Base-by-base conservation (phyloP, 805 yeast genomes). In the Saturnispora diversa region DNA sequence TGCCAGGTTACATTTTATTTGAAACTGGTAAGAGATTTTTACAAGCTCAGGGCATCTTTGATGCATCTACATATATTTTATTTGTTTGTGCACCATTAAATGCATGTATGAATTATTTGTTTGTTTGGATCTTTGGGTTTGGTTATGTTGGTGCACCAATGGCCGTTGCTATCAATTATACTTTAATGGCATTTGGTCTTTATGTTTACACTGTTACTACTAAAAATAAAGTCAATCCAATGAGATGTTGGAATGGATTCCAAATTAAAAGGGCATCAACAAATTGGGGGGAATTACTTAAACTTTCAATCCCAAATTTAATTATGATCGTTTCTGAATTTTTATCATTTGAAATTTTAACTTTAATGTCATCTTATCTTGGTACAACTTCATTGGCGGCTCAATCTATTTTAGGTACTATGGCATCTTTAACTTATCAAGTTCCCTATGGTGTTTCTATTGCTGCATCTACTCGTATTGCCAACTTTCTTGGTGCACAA, bases 91-190 rank as follows among this genome's bases (percentile, higher is more conserved):
- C 88, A 3, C 90, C 92, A 7, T 58, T 82, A 45, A 83, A 83
- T 53, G 82, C 81, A 1, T 44, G 76, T 22, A 59, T 80, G 60
- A 82, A 82, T 58, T 83, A 79, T 52, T 44, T 70, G 15, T 63
- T 83, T 33, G 90, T 83, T n/a, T 79, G 90, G 87, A 67, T 72
- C 3, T 55, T 77, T 34, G 75, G 75, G 0, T 49, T 72, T 39
- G 92, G 92, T 3, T 83, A 75, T 55, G 54, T 75, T 26, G 92
- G 92, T 17, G 90, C 90, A 2, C 90, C 92, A 28, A 65, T 80
- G 26, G 75, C 87, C 3, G 85, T 82, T 16, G 79, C 77, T 3
- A 68, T 79, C 26, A 78, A 84, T 31, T 77, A 82, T 53, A 80
- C 83, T 69, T 52, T 78, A 39, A 80, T 83, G 88, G 79, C 83